These are phyloP conservation scores for Syzygium aqueum DNA, from an alignment of 345 rosid species.

Conservation along the genomic window DNA sequence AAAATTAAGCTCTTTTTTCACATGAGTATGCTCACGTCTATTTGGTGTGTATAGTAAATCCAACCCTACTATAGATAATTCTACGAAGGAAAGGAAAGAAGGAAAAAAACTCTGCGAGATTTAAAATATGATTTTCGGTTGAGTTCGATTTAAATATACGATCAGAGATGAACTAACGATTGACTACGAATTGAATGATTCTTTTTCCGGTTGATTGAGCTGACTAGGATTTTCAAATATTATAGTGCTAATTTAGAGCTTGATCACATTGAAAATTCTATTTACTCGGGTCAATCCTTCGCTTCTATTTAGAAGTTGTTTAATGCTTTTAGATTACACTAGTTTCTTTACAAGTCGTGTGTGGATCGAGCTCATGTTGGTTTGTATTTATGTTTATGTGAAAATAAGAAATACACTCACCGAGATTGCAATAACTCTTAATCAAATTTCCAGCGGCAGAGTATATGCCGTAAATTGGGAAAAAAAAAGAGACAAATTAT, in stretches of 20 bases:
- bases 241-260: accelerated
- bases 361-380: neutral
- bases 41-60: neutral
- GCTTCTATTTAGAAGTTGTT: neutral
- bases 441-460: neutral
- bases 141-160: neutral
- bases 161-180: accelerated
- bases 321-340: neutral
- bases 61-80: neutral
- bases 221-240: neutral
- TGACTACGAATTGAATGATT: neutral
- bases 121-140: neutral
- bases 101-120: neutral
- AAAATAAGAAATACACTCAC: accelerated
- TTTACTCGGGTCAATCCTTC: accelerated
- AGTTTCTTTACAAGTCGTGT: neutral
- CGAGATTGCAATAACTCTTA: neutral
- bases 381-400: neutral
- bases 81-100: no score
- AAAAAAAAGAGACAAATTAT: no score
- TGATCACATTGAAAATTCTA: neutral
- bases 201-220: neutral
- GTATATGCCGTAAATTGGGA: neutral
- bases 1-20: accelerated
- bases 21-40: neutral